phyloP scores from a whole-genome alignment of 441 rosid species.

The Syzygium syzygioides region DNA sequence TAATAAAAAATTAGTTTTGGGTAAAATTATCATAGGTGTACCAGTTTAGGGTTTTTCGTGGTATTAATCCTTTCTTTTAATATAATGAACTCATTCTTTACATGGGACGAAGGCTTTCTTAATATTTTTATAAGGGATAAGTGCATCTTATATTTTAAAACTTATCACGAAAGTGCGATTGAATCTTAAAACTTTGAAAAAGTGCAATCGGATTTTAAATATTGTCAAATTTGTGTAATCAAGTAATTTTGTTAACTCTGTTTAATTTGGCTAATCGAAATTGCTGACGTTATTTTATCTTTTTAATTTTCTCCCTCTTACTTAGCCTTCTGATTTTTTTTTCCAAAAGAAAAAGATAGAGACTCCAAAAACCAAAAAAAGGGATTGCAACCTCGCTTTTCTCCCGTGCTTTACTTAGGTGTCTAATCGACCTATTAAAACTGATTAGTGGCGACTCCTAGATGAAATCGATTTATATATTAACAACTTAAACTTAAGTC shows the following conservation, averaged over 20 bases:
- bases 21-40: too few species aligned
- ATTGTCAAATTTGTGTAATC: neutral
- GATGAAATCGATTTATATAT: too few species aligned
- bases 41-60: too few species aligned
- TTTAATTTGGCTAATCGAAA: neutral
- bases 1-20: too few species aligned
- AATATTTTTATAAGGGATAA: neutral
- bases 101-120: neutral
- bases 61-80: too few species aligned
- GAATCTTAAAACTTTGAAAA: neutral
- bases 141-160: neutral
- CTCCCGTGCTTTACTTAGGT: too few species aligned
- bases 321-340: neutral
- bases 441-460: too few species aligned
- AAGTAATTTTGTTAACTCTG: neutral
- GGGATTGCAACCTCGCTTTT: neutral
- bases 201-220: neutral
- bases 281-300: neutral
- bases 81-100: neutral
- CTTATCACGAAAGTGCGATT: neutral
- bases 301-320: neutral
- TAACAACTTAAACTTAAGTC: too few species aligned
- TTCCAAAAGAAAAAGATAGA: neutral
- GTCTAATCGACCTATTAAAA: too few species aligned
- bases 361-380: neutral